phyloP scores from a whole-genome alignment of 305 asterid species.

The Fraxinus nigra region DNA sequence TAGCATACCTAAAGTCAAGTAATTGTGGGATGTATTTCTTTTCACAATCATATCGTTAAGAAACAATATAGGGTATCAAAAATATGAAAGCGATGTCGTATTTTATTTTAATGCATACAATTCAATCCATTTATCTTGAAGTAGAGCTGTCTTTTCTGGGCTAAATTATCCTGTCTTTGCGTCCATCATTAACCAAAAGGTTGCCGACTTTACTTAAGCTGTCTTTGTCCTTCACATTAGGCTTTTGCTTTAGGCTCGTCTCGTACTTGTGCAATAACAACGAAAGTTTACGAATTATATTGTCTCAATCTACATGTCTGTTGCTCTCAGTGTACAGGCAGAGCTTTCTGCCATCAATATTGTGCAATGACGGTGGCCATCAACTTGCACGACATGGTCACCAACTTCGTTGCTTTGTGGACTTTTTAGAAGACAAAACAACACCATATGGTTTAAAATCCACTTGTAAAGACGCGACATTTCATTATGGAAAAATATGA shows the following conservation, averaged over 20 bases:
- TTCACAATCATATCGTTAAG: too few species aligned
- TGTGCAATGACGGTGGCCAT: not conserved
- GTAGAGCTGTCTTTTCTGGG: slow-evolving; percentile 9
- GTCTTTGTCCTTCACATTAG: not conserved
- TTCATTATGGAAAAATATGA: not conserved
- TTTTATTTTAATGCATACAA: not conserved
- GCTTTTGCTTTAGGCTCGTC: not conserved
- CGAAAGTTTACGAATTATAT: not conserved
- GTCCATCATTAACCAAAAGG: not conserved
- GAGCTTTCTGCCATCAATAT: not conserved
- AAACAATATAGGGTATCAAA: too few species aligned
- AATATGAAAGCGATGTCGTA: not conserved
- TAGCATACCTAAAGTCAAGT: too few species aligned
- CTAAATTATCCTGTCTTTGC: not conserved
- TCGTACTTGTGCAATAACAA: not conserved
- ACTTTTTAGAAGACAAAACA: not conserved
- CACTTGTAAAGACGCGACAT: slow-evolving; percentile 13
- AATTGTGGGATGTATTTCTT: too few species aligned
- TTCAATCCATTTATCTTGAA: slow-evolving; percentile 15
- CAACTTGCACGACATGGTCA: slow-evolving; percentile 18
- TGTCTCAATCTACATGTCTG: not conserved
- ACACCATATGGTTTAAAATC: slow-evolving; percentile 10
- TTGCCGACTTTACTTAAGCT: not conserved
- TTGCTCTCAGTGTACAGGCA: not conserved
- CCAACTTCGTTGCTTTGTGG: slow-evolving; percentile 9